A percentile compares a stretch with the other conserved stretches of the same genome.
Conservation (phyloP, 176 grass and related monocot genomes). For the Phragmites australis region DNA sequence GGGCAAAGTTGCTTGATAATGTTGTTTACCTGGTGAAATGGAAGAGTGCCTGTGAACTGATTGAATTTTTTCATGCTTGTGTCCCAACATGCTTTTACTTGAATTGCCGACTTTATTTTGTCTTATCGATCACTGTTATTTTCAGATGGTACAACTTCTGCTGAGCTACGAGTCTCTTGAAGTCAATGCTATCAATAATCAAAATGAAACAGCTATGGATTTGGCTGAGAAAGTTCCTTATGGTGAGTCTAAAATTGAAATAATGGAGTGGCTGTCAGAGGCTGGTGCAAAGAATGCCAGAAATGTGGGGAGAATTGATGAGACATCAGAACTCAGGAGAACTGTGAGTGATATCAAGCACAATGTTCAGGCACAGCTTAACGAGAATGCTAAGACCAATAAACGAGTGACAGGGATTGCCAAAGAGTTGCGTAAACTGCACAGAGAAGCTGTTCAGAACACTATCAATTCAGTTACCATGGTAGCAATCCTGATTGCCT, state of each 20-base stretch:
- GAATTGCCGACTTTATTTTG: neutral
- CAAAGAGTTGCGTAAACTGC: constrained; percentile 88
- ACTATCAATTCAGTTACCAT: constrained; percentile 94
- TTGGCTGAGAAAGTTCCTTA: constrained; percentile 92
- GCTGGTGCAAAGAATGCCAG: constrained; percentile 87
- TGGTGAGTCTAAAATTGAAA: constrained; percentile 87
- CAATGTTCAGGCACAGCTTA: constrained; percentile 84
- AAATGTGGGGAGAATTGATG: constrained; percentile 78
- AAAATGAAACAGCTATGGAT: constrained; percentile 97
- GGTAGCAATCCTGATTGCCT: constrained; percentile 91
- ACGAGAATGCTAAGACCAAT: constrained; percentile 89
- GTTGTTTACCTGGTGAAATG: too few species aligned
- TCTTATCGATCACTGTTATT: neutral
- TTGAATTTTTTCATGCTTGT: neutral
- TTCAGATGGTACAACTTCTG: constrained; percentile 90
- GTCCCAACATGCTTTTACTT: constrained; percentile 7
- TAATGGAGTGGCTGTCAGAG: constrained; percentile 74
- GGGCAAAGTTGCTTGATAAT: too few species aligned
- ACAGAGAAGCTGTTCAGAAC: constrained; percentile 94
- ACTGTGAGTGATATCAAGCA: constrained; percentile 99
- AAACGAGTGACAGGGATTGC: constrained; percentile 86
- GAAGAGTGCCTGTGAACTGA: neutral
- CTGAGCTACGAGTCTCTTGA: constrained; percentile 71
- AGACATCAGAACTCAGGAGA: constrained; percentile 80
- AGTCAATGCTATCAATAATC: constrained; percentile 82